Evolutionary conservation across 2,329 filamentous ascomycete species (phyloP).

Genomic region (Stagonosporopsis tanaceti): DNA sequence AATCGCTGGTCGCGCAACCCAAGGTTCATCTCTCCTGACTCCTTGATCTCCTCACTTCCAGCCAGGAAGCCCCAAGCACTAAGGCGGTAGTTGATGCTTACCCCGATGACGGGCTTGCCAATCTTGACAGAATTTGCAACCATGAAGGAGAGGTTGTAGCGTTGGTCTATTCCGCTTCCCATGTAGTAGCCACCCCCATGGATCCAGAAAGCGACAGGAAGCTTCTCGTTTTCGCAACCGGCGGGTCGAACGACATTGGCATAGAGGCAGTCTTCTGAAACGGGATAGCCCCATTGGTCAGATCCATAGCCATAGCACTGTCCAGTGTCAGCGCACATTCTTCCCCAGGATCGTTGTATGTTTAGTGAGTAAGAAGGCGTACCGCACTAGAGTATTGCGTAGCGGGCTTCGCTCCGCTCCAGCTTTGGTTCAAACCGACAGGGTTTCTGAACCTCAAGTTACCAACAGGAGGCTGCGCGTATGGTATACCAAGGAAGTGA

Average conservation of each 20-base stretch:
- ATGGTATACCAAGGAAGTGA: slow-evolving; percentile 60
- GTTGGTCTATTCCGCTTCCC: slow-evolving; percentile 61
- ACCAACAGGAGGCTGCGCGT: slow-evolving; percentile 48
- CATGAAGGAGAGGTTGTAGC: slow-evolving; percentile 60
- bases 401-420: slow-evolving; percentile 48
- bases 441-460: slow-evolving; percentile 62
- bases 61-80: slow-evolving; percentile 70
- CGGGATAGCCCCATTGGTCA: slow-evolving; percentile 56
- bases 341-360: neutral
- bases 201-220: slow-evolving; percentile 65
- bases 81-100: slow-evolving; percentile 62
- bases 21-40: slow-evolving; percentile 58
- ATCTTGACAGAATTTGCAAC: slow-evolving; percentile 57
- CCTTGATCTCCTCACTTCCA: slow-evolving; percentile 39
- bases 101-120: slow-evolving; percentile 58
- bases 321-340: slow-evolving; percentile 1
- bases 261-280: slow-evolving; percentile 60
- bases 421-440: slow-evolving; percentile 55
- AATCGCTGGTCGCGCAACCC: slow-evolving; percentile 57
- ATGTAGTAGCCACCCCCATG: slow-evolving; percentile 61
- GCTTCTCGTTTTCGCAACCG: slow-evolving; percentile 41
- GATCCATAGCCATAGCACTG: slow-evolving; percentile 50
- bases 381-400: slow-evolving; percentile 41
- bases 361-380: neutral
- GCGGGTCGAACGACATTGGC: slow-evolving; percentile 61